Percentiles rank a stretch among this genome's conserved stretches.
These are phyloP conservation scores for Cyclotella sp. DNA, from an alignment of 108 stramenopile species.

Conservation along the genomic window DNA sequence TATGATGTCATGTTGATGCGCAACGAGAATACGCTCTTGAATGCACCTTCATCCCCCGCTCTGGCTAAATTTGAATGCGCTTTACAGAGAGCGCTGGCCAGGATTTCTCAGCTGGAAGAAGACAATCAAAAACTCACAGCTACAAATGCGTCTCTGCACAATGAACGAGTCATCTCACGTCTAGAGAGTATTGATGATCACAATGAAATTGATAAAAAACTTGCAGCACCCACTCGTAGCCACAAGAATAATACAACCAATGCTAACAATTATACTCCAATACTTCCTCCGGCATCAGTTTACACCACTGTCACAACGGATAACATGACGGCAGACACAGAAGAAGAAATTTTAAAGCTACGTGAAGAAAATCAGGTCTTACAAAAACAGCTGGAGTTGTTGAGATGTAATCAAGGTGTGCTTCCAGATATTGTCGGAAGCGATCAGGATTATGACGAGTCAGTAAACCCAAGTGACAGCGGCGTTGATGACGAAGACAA, in stretches of 20 bases:
- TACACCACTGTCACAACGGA: constrained; percentile 36
- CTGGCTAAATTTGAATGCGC: background rate
- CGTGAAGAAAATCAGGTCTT: constrained; percentile 43
- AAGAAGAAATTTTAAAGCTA: constrained; percentile 31
- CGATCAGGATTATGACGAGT: constrained; percentile 42
- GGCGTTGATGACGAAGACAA: background rate
- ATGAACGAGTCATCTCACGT: background rate
- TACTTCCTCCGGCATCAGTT: constrained; percentile 6
- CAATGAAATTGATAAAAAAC: background rate
- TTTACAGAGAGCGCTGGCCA: background rate
- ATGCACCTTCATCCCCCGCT: background rate
- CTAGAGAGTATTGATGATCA: background rate
- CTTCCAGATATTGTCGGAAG: constrained; percentile 12
- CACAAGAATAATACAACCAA: no score
- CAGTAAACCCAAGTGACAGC: constrained; percentile 35
- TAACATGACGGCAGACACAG: constrained; percentile 21
- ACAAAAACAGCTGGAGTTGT: constrained; percentile 20
- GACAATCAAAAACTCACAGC: background rate
- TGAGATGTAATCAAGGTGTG: constrained; percentile 18
- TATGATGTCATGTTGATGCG: background rate
- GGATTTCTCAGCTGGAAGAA: background rate
- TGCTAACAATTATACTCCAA: background rate
- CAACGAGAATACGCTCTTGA: background rate
- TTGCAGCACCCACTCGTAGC: no score
- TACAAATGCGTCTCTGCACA: background rate